Evolutionary conservation across 2,329 filamentous ascomycete genomes (phyloP).

Genomic region (Hypoxylon sp.): DNA sequence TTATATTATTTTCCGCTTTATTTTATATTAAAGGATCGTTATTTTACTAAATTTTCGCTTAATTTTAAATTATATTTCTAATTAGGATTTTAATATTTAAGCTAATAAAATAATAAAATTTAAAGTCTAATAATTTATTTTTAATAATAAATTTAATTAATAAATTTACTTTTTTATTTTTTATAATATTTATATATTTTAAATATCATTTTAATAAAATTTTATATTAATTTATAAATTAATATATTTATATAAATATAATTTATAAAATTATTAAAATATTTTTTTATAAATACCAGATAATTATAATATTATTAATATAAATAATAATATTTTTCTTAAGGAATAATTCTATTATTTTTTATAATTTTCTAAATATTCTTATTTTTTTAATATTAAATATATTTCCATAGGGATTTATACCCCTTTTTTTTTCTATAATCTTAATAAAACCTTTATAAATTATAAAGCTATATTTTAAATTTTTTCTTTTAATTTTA

Average conservation of each 20-base stretch:
- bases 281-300: background rate
- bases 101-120: no score
- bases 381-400: background rate
- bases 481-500: conserved; percentile 5
- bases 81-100: background rate
- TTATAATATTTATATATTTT: background rate
- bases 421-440: background rate
- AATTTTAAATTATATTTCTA: background rate
- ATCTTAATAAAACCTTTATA: conserved; percentile 3
- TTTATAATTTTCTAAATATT: background rate
- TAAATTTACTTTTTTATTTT: background rate
- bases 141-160: background rate
- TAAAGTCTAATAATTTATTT: background rate
- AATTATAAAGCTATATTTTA: conserved; percentile 9
- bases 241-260: no score
- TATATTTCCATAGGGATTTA: background rate
- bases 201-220: background rate
- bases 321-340: background rate
- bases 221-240: conserved; percentile 1
- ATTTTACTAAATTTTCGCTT: conserved; percentile 7
- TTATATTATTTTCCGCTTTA: background rate
- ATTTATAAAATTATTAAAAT: background rate
- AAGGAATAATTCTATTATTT: background rate
- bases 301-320: conserved; percentile 4
- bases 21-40: conserved; percentile 8